These are phyloP conservation scores for Aphanomyces stellatus DNA, from an alignment of 352 stramenopile genomes.

Conservation along the genomic window DNA sequence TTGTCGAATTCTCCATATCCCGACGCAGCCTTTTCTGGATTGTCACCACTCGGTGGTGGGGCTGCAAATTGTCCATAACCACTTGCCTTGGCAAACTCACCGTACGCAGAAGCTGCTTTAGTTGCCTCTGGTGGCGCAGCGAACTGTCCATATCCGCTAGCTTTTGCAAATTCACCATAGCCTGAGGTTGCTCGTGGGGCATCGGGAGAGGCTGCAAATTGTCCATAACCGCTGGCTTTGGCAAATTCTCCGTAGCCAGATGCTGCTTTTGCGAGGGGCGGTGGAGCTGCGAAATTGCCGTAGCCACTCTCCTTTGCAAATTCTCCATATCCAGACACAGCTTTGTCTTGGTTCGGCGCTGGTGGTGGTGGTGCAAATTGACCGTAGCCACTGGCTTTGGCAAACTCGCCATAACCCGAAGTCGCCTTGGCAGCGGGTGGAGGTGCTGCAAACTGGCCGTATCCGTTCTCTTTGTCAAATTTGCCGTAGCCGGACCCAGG, in stretches of 20 bases:
- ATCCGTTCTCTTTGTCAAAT: slow-evolving; percentile 20
- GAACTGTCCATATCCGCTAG: slow-evolving; percentile 19
- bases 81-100: slow-evolving; percentile 28
- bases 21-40: slow-evolving; percentile 9
- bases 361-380: slow-evolving; percentile 11
- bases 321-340: slow-evolving; percentile 26
- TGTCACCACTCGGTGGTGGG: not conserved
- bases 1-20: slow-evolving; percentile 24
- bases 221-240: slow-evolving; percentile 21
- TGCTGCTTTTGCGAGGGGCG: slow-evolving; percentile 8
- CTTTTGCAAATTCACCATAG: slow-evolving; percentile 20
- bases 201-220: slow-evolving; percentile 1
- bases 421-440: not conserved
- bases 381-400: slow-evolving; percentile 14
- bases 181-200: slow-evolving; percentile 11
- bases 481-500: not conserved
- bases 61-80: slow-evolving; percentile 9
- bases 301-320: slow-evolving; percentile 36
- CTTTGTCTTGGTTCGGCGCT: too few relatives aligned
- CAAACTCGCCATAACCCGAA: slow-evolving; percentile 20
- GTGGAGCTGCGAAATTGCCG: slow-evolving; percentile 30
- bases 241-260: slow-evolving; percentile 28
- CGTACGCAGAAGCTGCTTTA: slow-evolving; percentile 26
- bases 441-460: slow-evolving; percentile 24
- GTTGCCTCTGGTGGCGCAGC: slow-evolving; percentile 3